A percentile compares a stretch with the other conserved stretches of the same genome.
Conservation (phyloP, 148 eudicot genomes). For the Rhododendron ferrugineum region DNA sequence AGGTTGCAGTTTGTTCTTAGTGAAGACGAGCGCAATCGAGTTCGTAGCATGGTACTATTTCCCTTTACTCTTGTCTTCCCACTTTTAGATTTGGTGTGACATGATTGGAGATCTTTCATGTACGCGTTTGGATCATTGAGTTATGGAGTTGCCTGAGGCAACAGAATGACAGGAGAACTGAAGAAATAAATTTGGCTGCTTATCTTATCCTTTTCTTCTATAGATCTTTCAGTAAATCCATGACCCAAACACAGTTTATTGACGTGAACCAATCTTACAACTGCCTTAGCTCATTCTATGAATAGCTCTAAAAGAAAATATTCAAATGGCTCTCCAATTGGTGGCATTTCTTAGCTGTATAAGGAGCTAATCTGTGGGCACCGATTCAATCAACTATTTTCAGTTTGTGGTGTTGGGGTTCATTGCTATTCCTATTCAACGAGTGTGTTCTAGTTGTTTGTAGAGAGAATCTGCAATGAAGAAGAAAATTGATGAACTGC, state of each 20-base stretch:
- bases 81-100: not conserved
- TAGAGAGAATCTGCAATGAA: conserved; percentile 82
- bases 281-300: not conserved
- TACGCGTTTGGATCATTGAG: not conserved
- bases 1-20: conserved; percentile 62
- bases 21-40: conserved; percentile 61
- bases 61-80: not conserved
- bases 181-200: not conserved
- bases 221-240: not conserved
- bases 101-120: not conserved
- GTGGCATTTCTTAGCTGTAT: not conserved
- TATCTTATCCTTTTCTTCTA: not conserved
- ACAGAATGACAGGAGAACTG: not conserved
- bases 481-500: conserved; percentile 53
- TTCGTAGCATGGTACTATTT: conserved; percentile 60
- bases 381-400: not conserved
- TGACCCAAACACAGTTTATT: not conserved
- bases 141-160: not conserved
- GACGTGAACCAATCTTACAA: not conserved
- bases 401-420: not conserved
- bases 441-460: not conserved
- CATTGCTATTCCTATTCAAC: not conserved
- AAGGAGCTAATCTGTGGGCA: not conserved
- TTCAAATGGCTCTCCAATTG: not conserved
- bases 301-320: not conserved